Evolutionary conservation across 2,329 filamentous ascomycete species (phyloP), one percentile per base, ranked within the genome.

Genomic region (Penicillium fuscoglaucum): DNA sequence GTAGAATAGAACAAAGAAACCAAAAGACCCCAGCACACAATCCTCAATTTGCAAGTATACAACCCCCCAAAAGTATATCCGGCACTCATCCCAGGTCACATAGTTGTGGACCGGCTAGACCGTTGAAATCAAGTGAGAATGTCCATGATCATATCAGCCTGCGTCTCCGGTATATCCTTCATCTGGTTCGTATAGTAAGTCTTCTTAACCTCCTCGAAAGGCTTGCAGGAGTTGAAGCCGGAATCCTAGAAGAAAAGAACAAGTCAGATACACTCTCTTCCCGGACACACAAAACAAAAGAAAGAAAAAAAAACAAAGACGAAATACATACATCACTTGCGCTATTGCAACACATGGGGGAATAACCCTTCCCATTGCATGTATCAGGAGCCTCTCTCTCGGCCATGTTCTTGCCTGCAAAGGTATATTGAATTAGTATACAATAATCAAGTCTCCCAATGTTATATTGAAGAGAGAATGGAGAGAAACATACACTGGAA

Each of bases 341-440:
- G 12, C 41, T 53, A 19, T 52, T 35, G 61, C 70, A 72, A 46
- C 70, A 72, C 70, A 72, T 70, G 2, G 70, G 62, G 6, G 49
- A 44, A 33, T 62, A 63, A 26, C 59, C 61, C 9, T 61, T 17
- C 12, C 29, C 51, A 2, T 48, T 9, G 53, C 70, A 72, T 6
- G 59, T n/a, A 12, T 55, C 33, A 17, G 68, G 67, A 0, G 56
- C 48, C 3, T 62, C 58, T 2, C 47, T 21, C 9, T 58, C 57
- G 0, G 12, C 12, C 68, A 72, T 72, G 1, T 5, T 9, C 1
- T 56, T 57, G 52, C 70, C 70, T 72, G 28, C 29, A 47, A n/a
- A 21, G 35, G 17, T 24, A 35, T 6, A 15, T 26, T n/a, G 6
- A 6, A 15, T 52, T 19, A 51, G 19, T 24, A 21, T 3, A 6